Conservation (phyloP, 495 filamentous ascomycete species). For the Penicillium argentinense region DNA sequence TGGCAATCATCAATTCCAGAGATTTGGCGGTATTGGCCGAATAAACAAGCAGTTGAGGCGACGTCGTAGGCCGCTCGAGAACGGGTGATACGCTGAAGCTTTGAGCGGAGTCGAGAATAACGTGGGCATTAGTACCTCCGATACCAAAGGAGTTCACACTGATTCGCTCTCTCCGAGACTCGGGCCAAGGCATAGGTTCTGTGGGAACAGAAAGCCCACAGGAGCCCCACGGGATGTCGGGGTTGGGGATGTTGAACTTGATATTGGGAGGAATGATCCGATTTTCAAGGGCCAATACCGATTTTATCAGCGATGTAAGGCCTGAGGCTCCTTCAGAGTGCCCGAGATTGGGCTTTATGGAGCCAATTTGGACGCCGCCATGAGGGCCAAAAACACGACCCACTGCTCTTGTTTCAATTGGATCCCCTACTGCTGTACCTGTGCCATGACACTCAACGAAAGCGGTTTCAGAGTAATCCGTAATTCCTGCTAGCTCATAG, state of each 20-base stretch:
- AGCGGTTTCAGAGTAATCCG: conserved; percentile 24
- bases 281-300: conserved; percentile 52
- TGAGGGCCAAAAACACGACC: conserved; percentile 36
- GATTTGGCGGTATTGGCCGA: background rate
- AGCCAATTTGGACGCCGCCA: conserved; percentile 25
- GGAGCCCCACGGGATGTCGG: conserved; percentile 14
- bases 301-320: conserved; percentile 58
- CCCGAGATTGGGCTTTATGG: conserved; percentile 53
- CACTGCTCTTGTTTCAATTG: conserved; percentile 45
- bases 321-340: conserved; percentile 55
- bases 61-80: background rate
- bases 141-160: conserved; percentile 36
- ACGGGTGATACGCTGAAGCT: background rate
- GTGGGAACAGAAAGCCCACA: conserved; percentile 17
- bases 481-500: conserved; percentile 28
- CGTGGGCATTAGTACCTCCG: conserved; percentile 35
- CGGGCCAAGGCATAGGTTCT: conserved; percentile 27
- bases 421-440: conserved; percentile 37
- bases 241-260: conserved; percentile 23
- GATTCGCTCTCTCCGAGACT: conserved; percentile 18
- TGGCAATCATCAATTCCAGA: background rate
- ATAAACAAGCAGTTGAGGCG: background rate
- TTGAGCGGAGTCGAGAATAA: conserved; percentile 19
- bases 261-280: conserved; percentile 52
- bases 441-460: conserved; percentile 35